Evolutionary conservation across 2,329 filamentous ascomycete species (phyloP).

Genomic region (Graphilbum sp.): DNA sequence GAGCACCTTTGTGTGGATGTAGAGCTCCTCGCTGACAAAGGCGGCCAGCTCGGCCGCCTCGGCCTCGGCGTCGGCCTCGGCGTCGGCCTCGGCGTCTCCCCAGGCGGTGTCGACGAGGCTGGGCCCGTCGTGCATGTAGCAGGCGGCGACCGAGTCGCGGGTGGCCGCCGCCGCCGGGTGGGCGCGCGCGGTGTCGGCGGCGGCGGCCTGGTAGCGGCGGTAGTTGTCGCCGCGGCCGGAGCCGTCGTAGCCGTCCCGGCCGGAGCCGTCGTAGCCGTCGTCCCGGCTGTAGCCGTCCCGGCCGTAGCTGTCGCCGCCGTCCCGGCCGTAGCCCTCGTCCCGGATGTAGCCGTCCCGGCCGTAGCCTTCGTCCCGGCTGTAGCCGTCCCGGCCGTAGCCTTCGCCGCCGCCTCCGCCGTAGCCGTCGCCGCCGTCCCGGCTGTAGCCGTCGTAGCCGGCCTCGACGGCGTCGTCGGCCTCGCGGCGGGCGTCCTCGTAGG

Average conservation of each 20-base stretch:
- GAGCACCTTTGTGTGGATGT: constrained; percentile 51
- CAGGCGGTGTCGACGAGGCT: constrained; percentile 37
- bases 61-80: constrained; percentile 33
- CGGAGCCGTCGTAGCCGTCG: constrained; percentile 22
- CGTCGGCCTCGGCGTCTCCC: background rate
- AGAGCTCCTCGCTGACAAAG: constrained; percentile 46
- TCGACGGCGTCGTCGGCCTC: constrained; percentile 45
- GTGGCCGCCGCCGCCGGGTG: constrained; percentile 18
- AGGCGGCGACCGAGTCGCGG: constrained; percentile 62
- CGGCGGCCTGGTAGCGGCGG: constrained; percentile 56
- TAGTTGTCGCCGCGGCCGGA: constrained; percentile 31
- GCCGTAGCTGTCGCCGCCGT: constrained; percentile 47
- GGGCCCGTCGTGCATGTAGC: constrained; percentile 67
- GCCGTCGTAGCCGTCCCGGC: constrained; percentile 8
- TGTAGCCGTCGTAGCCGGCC: constrained; percentile 22
- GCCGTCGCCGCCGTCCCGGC: constrained; percentile 7
- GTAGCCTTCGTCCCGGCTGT: constrained; percentile 31
- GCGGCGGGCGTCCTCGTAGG: constrained; percentile 48
- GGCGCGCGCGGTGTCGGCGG: constrained; percentile 21
- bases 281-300: constrained; percentile 45
- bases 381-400: constrained; percentile 47
- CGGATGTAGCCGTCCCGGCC: constrained; percentile 15
- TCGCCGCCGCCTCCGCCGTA: constrained; percentile 18
- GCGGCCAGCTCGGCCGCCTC: constrained; percentile 44
- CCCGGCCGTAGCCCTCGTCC: constrained; percentile 40